Evolutionary conservation across 495 filamentous ascomycete genomes (phyloP).

Genomic region (Aspergillus funiculosus): DNA sequence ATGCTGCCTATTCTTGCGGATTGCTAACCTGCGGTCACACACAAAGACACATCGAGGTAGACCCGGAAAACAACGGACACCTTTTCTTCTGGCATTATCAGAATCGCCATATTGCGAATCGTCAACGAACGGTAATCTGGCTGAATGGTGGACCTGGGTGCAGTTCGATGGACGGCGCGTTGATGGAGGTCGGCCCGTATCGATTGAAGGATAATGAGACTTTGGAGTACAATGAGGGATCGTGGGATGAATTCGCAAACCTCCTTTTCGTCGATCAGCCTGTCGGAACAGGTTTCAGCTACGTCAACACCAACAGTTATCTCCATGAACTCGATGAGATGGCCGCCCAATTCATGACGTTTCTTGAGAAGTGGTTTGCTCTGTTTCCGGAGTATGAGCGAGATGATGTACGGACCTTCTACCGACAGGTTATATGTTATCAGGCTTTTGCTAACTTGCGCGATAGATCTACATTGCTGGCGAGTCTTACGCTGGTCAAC

Average conservation of each 20-base stretch:
- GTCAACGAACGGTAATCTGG: conserved; percentile 91
- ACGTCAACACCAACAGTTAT: conserved; percentile 80
- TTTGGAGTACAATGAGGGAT: conserved; percentile 77
- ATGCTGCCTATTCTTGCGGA: conserved; percentile 33
- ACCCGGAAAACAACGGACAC: conserved; percentile 76
- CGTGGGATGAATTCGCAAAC: conserved; percentile 97
- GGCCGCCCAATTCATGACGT: conserved; percentile 79
- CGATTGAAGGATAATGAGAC: conserved; percentile 70
- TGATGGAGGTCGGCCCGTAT: conserved; percentile 98
- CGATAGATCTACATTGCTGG: conserved; percentile 83
- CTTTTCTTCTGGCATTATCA: conserved; percentile 98
- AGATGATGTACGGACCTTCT: conserved; percentile 69
- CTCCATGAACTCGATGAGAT: conserved; percentile 81
- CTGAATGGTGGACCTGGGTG: conserved; percentile 95
- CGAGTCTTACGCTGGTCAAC: conserved; percentile 94
- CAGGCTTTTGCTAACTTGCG: conserved; percentile 24
- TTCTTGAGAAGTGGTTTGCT: conserved; percentile 83
- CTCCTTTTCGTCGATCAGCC: conserved; percentile 95
- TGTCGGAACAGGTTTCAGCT: conserved; percentile 94
- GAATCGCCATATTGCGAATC: conserved; percentile 90
- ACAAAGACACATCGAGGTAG: conserved; percentile 81
- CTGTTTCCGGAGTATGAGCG: conserved; percentile 88
- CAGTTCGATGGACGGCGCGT: conserved; percentile 90
- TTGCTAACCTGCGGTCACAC: conserved; percentile 3
- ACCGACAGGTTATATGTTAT: conserved; percentile 4